These are phyloP conservation scores for Eleusine coracana DNA, from an alignment of 176 grass and related monocot genomes.

Conservation along the genomic window DNA sequence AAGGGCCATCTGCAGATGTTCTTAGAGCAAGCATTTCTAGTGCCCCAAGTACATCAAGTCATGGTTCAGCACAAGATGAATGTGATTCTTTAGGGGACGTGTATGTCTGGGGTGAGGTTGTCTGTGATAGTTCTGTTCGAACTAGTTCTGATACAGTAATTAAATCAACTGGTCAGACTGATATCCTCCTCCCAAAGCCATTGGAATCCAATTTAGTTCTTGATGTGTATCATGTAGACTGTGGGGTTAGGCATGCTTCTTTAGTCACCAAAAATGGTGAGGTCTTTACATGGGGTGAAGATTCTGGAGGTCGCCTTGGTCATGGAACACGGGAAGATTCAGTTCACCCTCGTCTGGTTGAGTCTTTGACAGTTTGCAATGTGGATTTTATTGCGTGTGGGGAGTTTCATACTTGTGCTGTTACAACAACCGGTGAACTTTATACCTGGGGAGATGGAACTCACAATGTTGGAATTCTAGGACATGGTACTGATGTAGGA, in stretches of 20 bases:
- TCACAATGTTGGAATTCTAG: conserved; percentile 85
- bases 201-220: conserved; percentile 84
- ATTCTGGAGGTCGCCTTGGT: conserved; percentile 88
- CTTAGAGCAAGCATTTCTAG: conserved; percentile 94
- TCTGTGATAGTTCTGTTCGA: conserved; percentile 56
- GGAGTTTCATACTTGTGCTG: conserved; percentile 91
- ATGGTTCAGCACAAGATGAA: conserved; percentile 93
- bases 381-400: conserved; percentile 86
- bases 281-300: conserved; percentile 96
- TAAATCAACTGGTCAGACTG: conserved; percentile 51
- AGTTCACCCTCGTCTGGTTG: conserved; percentile 62
- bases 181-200: conserved; percentile 78
- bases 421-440: conserved; percentile 73
- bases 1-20: conserved; percentile 76
- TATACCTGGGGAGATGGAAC: conserved; percentile 96
- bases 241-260: conserved; percentile 84
- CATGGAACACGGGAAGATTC: conserved; percentile 77
- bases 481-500: conserved; percentile 82
- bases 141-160: conserved; percentile 53
- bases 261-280: conserved; percentile 86
- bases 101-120: conserved; percentile 91
- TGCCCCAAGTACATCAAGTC: conserved; percentile 93
- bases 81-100: conserved; percentile 86
- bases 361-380: conserved; percentile 68
- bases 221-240: conserved; percentile 83